Evolutionary conservation across 1,284 basidiomycete genomes (phyloP).

Genomic region (Melampsora americana): DNA sequence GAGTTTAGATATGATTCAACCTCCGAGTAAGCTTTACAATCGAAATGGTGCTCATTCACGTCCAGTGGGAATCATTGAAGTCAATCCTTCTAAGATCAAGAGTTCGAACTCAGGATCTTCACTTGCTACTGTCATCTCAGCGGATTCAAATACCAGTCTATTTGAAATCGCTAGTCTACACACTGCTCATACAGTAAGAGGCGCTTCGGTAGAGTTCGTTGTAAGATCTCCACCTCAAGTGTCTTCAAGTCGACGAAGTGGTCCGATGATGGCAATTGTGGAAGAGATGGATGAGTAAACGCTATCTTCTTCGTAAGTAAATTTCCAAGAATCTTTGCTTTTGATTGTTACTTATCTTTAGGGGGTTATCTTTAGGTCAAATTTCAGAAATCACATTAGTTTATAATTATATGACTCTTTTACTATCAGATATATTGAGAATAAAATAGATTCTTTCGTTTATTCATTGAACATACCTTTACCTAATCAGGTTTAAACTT

Average conservation of each 20-base stretch:
- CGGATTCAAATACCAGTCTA: slow-evolving; percentile 31
- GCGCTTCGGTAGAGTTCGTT: slow-evolving; percentile 31
- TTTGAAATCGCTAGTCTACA: slow-evolving; percentile 35
- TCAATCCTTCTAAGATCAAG: slow-evolving; percentile 7
- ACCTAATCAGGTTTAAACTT: too few relatives aligned
- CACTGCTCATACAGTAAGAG: slow-evolving; percentile 40
- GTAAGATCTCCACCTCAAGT: slow-evolving; percentile 13
- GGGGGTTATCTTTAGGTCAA: too few relatives aligned
- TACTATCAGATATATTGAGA: too few relatives aligned
- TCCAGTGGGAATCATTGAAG: slow-evolving; percentile 11
- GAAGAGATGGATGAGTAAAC: slow-evolving; percentile 7
- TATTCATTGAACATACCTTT: too few relatives aligned
- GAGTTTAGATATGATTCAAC: slow-evolving; percentile 1
- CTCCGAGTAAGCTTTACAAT: background rate
- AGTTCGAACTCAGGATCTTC: slow-evolving; percentile 30
- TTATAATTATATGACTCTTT: too few relatives aligned
- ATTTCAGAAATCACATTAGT: too few relatives aligned
- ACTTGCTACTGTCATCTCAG: slow-evolving; percentile 25
- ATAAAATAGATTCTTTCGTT: too few relatives aligned
- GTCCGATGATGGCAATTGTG: slow-evolving; percentile 2
- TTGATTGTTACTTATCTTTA: too few relatives aligned
- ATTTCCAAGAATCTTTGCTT: too few relatives aligned
- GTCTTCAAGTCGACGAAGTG: background rate
- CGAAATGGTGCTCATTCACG: background rate
- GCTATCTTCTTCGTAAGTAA: background rate